Conservation (phyloP, 805 yeast genomes). For the Yamadazyma laniorum region DNA sequence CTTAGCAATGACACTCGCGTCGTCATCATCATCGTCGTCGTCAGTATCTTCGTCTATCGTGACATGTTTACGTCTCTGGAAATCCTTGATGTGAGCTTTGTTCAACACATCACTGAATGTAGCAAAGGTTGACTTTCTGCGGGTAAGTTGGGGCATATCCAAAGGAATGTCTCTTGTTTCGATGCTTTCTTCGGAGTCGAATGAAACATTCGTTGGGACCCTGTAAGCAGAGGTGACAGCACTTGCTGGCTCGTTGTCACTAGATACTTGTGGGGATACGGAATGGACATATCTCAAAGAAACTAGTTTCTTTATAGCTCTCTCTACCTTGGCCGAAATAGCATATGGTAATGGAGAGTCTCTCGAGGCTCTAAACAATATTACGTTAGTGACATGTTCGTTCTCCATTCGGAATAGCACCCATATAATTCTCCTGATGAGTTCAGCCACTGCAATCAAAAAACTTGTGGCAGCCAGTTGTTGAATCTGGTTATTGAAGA, state of each 20-base stretch:
- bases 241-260: conserved; percentile 5
- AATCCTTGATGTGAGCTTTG: conserved; percentile 81
- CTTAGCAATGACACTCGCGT: conserved; percentile 7
- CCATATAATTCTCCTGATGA: conserved; percentile 85
- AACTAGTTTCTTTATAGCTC: conserved; percentile 36
- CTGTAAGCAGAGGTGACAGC: conserved; percentile 8
- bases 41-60: conserved; percentile 27
- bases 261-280: neutral
- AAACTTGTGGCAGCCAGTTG: conserved; percentile 89
- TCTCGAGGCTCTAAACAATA: conserved; percentile 79
- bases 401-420: conserved; percentile 90
- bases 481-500: conserved; percentile 71
- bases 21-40: conserved; percentile 37
- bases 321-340: conserved; percentile 31
- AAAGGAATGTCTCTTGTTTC: conserved; percentile 4
- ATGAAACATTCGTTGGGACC: conserved; percentile 7
- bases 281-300: conserved; percentile 25
- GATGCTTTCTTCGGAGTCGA: conserved; percentile 11
- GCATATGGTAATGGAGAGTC: conserved; percentile 85
- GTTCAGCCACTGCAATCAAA: conserved; percentile 76
- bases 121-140: conserved; percentile 28
- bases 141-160: conserved; percentile 2
- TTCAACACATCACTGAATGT: conserved; percentile 56
- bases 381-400: conserved; percentile 91
- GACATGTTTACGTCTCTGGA: conserved; percentile 59